Conservation (phyloP, 768 basidiomycete genomes). For the Mycena albidolilacea region DNA sequence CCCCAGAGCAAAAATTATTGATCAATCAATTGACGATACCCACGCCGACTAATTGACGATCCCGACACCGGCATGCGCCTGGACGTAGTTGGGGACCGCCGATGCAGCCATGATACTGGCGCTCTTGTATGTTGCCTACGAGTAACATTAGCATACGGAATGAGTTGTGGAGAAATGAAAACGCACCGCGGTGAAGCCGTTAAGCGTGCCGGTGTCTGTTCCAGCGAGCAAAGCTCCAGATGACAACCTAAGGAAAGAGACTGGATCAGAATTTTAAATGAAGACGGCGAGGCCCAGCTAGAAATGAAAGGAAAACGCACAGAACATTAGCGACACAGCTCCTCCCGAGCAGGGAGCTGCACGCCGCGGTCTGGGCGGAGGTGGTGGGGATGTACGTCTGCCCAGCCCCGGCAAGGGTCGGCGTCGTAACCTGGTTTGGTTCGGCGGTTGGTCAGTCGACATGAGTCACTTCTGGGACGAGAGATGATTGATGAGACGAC, state of each 20-base stretch:
- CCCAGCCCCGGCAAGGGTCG: slow-evolving; percentile 39
- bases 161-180: slow-evolving; percentile 6
- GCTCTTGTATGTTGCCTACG: slow-evolving; percentile 36
- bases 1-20: no score
- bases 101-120: slow-evolving; percentile 41
- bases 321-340: slow-evolving; percentile 40
- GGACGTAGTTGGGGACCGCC: slow-evolving; percentile 40
- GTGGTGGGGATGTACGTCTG: slow-evolving; percentile 43
- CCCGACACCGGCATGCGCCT: slow-evolving; percentile 44
- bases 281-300: no score
- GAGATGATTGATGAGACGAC: no score
- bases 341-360: slow-evolving; percentile 40
- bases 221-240: slow-evolving; percentile 42
- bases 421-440: slow-evolving; percentile 33
- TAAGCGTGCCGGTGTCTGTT: slow-evolving; percentile 42
- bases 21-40: no score
- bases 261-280: neutral
- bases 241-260: slow-evolving; percentile 25
- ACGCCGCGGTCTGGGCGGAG: slow-evolving; percentile 31
- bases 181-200: slow-evolving; percentile 44
- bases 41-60: slow-evolving; percentile 40
- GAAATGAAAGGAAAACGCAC: slow-evolving; percentile 12
- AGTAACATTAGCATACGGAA: slow-evolving; percentile 16
- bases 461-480: no score
- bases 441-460: neutral